Conservation (phyloP, 495 filamentous ascomycete genomes). For the Aspergillus ellipticus region DNA sequence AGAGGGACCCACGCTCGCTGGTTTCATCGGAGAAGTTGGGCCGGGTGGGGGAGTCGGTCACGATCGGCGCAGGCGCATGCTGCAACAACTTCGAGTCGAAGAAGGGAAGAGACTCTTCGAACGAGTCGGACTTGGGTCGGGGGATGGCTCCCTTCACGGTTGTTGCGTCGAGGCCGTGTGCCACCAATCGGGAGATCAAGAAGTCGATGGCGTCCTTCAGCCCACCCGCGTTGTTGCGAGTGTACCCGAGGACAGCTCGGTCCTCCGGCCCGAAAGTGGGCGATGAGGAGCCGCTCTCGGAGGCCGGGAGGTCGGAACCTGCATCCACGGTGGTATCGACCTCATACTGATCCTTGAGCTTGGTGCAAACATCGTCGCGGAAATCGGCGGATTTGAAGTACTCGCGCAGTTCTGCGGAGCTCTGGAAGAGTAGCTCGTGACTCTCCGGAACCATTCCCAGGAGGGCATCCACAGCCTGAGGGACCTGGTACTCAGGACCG, state of each 20-base stretch:
- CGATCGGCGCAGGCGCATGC: slow-evolving; percentile 72
- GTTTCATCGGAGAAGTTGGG: slow-evolving; percentile 73
- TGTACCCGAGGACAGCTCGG: slow-evolving; percentile 68
- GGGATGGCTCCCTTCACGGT: slow-evolving; percentile 91
- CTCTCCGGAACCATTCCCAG: slow-evolving; percentile 96
- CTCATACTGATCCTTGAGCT: slow-evolving; percentile 85
- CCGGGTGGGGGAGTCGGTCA: slow-evolving; percentile 80
- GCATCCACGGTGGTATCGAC: slow-evolving; percentile 73
- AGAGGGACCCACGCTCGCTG: slow-evolving; percentile 74
- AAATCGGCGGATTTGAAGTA: slow-evolving; percentile 79
- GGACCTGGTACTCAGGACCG: slow-evolving; percentile 95
- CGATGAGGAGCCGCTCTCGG: slow-evolving; percentile 35
- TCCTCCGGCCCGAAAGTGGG: slow-evolving; percentile 42
- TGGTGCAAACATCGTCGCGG: slow-evolving; percentile 68
- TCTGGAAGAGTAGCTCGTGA: slow-evolving; percentile 82
- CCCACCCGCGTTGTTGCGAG: slow-evolving; percentile 93
- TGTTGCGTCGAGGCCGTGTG: slow-evolving; percentile 77
- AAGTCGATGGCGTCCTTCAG: slow-evolving; percentile 96
- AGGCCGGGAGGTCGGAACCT: slow-evolving; percentile 29
- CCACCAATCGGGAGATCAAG: slow-evolving; percentile 74
- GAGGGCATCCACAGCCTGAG: slow-evolving; percentile 90
- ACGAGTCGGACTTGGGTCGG: slow-evolving; percentile 95
- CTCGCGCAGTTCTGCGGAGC: slow-evolving; percentile 65
- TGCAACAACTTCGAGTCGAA: slow-evolving; percentile 96
- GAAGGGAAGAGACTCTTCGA: slow-evolving; percentile 92